Percentiles rank a stretch among this genome's conserved stretches.
Evolutionary conservation across 768 basidiomycete genomes (phyloP).

Genomic region (Ramaria sp.): DNA sequence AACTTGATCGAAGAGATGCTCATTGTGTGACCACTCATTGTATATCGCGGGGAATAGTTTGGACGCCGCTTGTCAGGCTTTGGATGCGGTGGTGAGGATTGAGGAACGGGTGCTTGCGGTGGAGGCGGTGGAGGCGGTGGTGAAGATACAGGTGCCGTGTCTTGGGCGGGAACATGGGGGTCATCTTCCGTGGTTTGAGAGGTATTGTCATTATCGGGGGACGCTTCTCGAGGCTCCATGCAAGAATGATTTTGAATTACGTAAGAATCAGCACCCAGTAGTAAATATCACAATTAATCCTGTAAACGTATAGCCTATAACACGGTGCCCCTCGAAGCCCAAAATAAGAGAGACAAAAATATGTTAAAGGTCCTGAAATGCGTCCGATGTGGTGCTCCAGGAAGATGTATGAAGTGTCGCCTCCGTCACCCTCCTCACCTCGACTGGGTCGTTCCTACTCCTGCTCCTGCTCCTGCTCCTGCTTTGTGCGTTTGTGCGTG

Average conservation of each 20-base stretch:
- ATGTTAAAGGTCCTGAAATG: constrained; percentile 6
- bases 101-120: constrained; percentile 22
- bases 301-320: neutral
- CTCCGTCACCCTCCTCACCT: neutral
- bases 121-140: constrained; percentile 24
- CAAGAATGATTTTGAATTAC: too few relatives aligned
- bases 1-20: constrained; percentile 83
- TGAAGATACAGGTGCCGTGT: constrained; percentile 28
- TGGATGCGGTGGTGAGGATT: constrained; percentile 19
- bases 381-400: constrained; percentile 1
- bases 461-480: neutral
- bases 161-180: constrained; percentile 59
- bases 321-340: neutral
- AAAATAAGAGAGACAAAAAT: neutral
- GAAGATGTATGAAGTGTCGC: constrained; percentile 9
- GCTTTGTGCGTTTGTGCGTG: neutral
- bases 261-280: too few relatives aligned
- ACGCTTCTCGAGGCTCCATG: neutral
- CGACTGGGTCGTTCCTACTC: neutral
- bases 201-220: constrained; percentile 39
- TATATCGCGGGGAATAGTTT: constrained; percentile 48
- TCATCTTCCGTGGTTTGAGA: constrained; percentile 85
- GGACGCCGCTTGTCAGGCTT: constrained; percentile 29
- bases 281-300: neutral
- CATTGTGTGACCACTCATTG: constrained; percentile 72